Conservation (phyloP, 1,139 yeast genomes). For the Suhomyces bolitotheri region DNA sequence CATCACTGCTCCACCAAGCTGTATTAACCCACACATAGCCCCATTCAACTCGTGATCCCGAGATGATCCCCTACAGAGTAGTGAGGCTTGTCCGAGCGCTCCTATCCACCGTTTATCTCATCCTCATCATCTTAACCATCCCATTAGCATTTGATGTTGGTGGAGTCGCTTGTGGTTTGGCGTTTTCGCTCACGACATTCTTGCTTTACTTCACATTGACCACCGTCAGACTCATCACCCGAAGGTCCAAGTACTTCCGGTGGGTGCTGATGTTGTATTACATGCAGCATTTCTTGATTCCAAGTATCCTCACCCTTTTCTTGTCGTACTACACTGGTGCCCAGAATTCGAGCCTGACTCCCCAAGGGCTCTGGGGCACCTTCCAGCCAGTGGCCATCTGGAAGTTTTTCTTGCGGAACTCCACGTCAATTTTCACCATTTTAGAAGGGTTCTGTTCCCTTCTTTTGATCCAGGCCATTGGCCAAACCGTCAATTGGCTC, state of each 20-base stretch:
- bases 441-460: constrained; percentile 92
- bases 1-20: too few species aligned
- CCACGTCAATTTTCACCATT: constrained; percentile 86
- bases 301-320: constrained; percentile 75
- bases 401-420: constrained; percentile 67
- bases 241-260: constrained; percentile 48
- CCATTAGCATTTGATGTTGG: constrained; percentile 97
- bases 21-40: too few species aligned
- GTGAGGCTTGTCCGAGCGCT: constrained; percentile 26
- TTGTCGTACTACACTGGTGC: constrained; percentile 54
- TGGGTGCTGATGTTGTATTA: constrained; percentile 68
- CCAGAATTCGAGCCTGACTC: constrained; percentile 13
- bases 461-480: constrained; percentile 84
- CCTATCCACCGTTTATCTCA: constrained; percentile 59
- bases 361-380: constrained; percentile 13
- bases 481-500: constrained; percentile 77
- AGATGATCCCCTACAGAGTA: constrained; percentile 1
- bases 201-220: constrained; percentile 70
- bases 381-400: constrained; percentile 44
- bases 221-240: constrained; percentile 60
- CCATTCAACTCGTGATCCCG: too few species aligned
- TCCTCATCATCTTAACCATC: constrained; percentile 74
- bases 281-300: constrained; percentile 78
- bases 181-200: constrained; percentile 78
- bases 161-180: constrained; percentile 84